Conservation (phyloP, 305 asterid genomes). For the Vinca major region DNA sequence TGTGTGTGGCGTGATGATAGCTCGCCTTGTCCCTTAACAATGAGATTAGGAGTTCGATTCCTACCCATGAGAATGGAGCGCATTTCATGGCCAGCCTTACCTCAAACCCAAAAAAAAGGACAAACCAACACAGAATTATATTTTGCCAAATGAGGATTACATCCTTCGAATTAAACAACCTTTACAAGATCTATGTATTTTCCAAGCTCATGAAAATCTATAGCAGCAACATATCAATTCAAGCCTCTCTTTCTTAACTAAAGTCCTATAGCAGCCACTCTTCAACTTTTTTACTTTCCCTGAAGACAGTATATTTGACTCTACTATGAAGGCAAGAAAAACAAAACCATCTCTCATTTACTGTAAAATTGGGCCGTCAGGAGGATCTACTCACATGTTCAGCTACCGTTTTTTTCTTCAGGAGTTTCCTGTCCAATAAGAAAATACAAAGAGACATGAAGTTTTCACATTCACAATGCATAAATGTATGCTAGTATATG, state of each 20-base stretch:
- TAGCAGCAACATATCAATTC: background rate
- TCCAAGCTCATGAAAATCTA: background rate
- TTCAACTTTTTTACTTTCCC: conserved; percentile 2
- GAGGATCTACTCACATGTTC: conserved; percentile 16
- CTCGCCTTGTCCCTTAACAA: too few relatives aligned
- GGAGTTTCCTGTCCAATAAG: conserved; percentile 30
- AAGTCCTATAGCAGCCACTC: conserved; percentile 5
- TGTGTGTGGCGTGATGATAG: too few relatives aligned
- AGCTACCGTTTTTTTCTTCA: conserved; percentile 25
- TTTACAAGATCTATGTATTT: background rate
- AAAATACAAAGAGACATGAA: background rate
- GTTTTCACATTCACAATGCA: background rate
- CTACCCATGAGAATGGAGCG: too few relatives aligned
- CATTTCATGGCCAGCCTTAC: too few relatives aligned
- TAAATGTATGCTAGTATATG: background rate
- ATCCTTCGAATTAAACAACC: background rate
- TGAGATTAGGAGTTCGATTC: too few relatives aligned
- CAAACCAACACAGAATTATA: background rate
- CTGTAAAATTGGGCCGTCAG: conserved; percentile 25
- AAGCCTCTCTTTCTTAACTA: background rate
- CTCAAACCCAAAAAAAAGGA: too few relatives aligned
- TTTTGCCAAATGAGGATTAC: background rate
- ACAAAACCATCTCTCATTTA: conserved; percentile 25
- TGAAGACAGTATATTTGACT: background rate
- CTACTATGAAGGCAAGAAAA: background rate